A percentile compares a stretch with the other conserved stretches of the same genome.
Conservation (phyloP, 257 asterid species). For the Solanum sejunctum region DNA sequence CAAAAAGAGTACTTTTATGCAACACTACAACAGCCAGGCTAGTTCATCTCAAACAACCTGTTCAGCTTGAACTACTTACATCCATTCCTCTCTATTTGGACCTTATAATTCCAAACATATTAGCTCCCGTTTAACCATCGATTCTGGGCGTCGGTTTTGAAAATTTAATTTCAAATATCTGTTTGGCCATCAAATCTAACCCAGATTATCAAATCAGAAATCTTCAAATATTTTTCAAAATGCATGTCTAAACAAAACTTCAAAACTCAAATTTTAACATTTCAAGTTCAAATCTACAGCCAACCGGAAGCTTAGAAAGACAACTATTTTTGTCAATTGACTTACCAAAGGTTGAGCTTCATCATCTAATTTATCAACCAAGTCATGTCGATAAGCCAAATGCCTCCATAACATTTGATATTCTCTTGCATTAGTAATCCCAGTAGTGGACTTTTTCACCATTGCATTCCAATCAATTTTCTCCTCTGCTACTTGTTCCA, state of each 20-base stretch:
- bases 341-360: slow-evolving; percentile 45
- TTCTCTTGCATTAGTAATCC: slow-evolving; percentile 64
- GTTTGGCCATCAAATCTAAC: neutral
- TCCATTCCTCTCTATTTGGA: neutral
- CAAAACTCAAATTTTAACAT: neutral
- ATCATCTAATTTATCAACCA: slow-evolving; percentile 27
- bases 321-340: neutral
- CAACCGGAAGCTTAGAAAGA: neutral
- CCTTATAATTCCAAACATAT: neutral
- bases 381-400: slow-evolving; percentile 58
- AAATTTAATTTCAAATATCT: neutral
- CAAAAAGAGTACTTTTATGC: neutral
- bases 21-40: neutral
- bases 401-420: slow-evolving; percentile 83
- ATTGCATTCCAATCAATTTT: slow-evolving; percentile 68
- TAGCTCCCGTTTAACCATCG: neutral
- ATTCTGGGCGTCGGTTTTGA: neutral
- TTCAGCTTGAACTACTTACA: neutral
- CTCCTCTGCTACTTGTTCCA: slow-evolving; percentile 27
- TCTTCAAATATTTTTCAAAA: neutral
- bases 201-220: neutral
- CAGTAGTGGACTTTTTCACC: slow-evolving; percentile 55
- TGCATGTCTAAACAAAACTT: neutral
- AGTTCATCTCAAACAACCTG: neutral
- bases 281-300: neutral